A percentile compares a stretch with the other conserved stretches of the same genome.
phyloP scores from a whole-genome alignment of 805 yeast species.

The Myxozyma nipponensis region DNA sequence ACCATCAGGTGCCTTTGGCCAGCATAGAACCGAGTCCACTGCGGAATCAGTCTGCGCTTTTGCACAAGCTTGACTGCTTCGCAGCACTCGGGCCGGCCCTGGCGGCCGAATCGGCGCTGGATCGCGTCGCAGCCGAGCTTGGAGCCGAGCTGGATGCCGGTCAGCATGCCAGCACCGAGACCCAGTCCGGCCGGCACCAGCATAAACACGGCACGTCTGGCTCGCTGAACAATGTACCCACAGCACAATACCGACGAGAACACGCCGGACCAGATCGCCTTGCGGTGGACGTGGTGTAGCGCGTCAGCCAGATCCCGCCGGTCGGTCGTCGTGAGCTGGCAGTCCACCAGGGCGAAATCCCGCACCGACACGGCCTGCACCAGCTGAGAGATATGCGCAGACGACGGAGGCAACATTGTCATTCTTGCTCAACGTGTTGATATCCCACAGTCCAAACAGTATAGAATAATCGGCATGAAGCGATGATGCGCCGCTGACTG shows the following conservation, averaged over 20 bases:
- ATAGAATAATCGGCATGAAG: too few species aligned
- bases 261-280: background rate
- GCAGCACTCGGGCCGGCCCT: constrained; percentile 3
- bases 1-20: constrained; percentile 16
- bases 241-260: background rate
- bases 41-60: constrained; percentile 8
- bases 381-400: too few species aligned
- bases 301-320: background rate
- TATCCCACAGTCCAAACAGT: background rate
- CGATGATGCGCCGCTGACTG: too few species aligned
- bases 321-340: background rate
- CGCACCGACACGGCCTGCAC: background rate
- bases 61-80: constrained; percentile 11
- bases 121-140: constrained; percentile 10
- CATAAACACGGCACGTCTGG: background rate
- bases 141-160: constrained; percentile 16
- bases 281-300: background rate
- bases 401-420: background rate
- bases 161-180: constrained; percentile 7
- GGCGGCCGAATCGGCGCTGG: constrained; percentile 2
- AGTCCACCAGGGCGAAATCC: background rate
- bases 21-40: constrained; percentile 17
- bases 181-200: background rate
- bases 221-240: background rate
- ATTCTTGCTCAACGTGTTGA: background rate